A percentile compares a stretch with the other conserved stretches of the same genome.
Evolutionary conservation across 805 yeast genomes (phyloP).

Genomic region (Limtongia smithiae): DNA sequence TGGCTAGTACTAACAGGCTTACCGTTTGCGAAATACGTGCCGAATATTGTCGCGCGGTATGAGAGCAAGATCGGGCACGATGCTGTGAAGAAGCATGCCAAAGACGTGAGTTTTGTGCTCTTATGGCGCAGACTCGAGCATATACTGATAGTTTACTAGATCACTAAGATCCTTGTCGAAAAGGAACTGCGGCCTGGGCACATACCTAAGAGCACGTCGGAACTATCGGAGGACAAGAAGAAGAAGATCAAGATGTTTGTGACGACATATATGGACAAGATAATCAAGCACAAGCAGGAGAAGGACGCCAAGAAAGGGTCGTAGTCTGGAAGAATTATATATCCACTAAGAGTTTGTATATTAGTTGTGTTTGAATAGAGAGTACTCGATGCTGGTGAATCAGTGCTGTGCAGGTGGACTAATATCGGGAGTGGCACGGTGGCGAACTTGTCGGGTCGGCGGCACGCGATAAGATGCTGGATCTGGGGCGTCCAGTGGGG

Average conservation of each 20-base stretch:
- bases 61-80: conserved; percentile 62
- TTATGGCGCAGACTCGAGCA: background rate
- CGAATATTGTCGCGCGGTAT: conserved; percentile 69
- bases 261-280: conserved; percentile 61
- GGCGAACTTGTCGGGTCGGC: too few species aligned
- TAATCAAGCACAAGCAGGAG: conserved; percentile 34
- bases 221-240: conserved; percentile 60
- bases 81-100: conserved; percentile 68
- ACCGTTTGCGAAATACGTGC: conserved; percentile 68
- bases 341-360: too few species aligned
- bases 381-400: too few species aligned
- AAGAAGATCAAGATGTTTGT: conserved; percentile 66
- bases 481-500: too few species aligned
- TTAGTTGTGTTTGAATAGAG: too few species aligned
- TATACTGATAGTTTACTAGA: conserved; percentile 26
- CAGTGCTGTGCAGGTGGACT: too few species aligned
- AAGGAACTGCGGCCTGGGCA: conserved; percentile 56
- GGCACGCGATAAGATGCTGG: too few species aligned
- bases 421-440: too few species aligned
- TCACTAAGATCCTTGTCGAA: conserved; percentile 59
- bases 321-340: too few species aligned
- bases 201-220: conserved; percentile 44
- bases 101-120: conserved; percentile 43
- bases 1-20: background rate
- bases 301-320: background rate